Conservation (phyloP, 371 early-diverging fungal species). For the Mucor mucedo region DNA sequence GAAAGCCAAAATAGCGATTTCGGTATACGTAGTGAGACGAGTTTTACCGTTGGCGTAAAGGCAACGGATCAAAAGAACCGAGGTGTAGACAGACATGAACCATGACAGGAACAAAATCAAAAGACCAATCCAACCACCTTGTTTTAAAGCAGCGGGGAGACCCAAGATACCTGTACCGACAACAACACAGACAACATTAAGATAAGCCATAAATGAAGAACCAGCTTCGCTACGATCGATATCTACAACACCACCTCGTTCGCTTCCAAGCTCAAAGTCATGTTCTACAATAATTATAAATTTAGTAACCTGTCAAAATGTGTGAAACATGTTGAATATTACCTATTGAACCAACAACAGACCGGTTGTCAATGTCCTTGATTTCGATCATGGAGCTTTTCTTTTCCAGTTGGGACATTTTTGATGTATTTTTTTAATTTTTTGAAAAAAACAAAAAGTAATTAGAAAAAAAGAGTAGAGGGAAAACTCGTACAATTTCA, state of each 20-base stretch:
- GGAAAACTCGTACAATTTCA: not conserved
- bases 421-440: not conserved
- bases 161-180: constrained; percentile 86
- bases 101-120: constrained; percentile 75
- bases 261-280: constrained; percentile 18
- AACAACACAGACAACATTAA: constrained; percentile 78
- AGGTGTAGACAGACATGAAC: constrained; percentile 65
- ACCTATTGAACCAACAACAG: not conserved
- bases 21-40: constrained; percentile 46
- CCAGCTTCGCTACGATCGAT: constrained; percentile 32
- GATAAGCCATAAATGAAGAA: constrained; percentile 55
- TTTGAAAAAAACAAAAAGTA: not conserved
- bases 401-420: not conserved
- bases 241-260: constrained; percentile 21
- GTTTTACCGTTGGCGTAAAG: constrained; percentile 42
- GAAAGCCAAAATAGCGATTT: constrained; percentile 40
- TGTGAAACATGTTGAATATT: not conserved
- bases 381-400: not conserved
- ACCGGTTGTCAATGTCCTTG: not conserved
- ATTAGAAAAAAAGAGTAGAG: not conserved
- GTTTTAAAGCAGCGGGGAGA: constrained; percentile 75
- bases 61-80: constrained; percentile 38
- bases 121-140: constrained; percentile 83
- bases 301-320: constrained; percentile 2
- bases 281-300: constrained; percentile 6